Conservation (phyloP, 208 protist genomes). For the Wallacemonas sp. region DNA sequence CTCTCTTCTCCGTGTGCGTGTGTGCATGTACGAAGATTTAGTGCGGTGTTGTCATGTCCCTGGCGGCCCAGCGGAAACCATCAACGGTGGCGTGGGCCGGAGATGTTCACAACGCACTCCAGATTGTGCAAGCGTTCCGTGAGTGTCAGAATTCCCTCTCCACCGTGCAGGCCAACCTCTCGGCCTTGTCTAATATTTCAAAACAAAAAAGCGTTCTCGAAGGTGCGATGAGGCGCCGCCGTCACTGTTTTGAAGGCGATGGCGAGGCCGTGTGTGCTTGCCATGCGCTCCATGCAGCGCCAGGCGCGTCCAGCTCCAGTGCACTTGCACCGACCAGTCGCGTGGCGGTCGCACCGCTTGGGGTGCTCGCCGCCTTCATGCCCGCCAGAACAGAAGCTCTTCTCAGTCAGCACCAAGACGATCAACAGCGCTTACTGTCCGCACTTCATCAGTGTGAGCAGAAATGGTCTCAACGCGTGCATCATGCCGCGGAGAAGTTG, state of each 20-base stretch:
- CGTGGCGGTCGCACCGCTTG: slow-evolving; percentile 43
- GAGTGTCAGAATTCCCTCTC: slow-evolving; percentile 66
- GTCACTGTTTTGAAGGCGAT: slow-evolving; percentile 20
- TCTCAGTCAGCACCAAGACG: slow-evolving; percentile 57
- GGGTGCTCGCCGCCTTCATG: slow-evolving; percentile 51
- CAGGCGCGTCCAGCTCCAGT: no score
- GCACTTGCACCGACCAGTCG: not conserved
- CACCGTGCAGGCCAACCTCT: slow-evolving; percentile 40
- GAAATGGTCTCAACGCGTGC: slow-evolving; percentile 41
- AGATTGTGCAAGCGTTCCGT: slow-evolving; percentile 56
- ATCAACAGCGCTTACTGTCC: slow-evolving; percentile 43
- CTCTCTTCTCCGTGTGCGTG: no score
- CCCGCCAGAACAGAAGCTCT: slow-evolving; percentile 39
- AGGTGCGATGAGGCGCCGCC: slow-evolving; percentile 42
- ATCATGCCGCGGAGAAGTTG: slow-evolving; percentile 20
- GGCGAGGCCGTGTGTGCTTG: not conserved
- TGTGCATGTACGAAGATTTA: no score
- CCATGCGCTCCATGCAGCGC: no score
- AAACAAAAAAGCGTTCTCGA: slow-evolving; percentile 39
- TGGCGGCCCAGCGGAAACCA: no score
- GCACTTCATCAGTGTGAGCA: slow-evolving; percentile 44
- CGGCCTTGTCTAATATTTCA: slow-evolving; percentile 55
- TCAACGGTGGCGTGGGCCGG: not conserved
- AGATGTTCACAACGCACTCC: slow-evolving; percentile 13
- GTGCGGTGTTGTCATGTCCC: no score